Evolutionary conservation across 2,329 filamentous ascomycete genomes (phyloP).

Genomic region (Talaromyces sp.): DNA sequence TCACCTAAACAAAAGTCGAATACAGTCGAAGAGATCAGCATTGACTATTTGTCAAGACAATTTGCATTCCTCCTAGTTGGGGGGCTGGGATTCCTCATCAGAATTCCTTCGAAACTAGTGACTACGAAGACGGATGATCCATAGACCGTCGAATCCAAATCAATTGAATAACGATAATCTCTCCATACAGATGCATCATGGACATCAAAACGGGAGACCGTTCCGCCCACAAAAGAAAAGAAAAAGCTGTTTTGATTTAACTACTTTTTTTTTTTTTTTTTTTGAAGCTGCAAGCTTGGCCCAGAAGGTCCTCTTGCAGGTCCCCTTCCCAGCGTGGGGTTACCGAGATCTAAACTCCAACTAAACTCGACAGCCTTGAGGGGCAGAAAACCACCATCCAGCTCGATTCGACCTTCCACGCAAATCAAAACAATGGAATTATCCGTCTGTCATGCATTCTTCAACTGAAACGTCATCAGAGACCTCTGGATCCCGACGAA

Average conservation of each 20-base stretch:
- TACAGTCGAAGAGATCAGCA: not conserved
- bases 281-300: not conserved
- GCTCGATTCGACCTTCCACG: no score
- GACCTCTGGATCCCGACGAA: no score
- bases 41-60: not conserved
- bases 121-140: not conserved
- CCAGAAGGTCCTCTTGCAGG: constrained; percentile 2
- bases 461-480: no score
- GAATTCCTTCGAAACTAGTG: not conserved
- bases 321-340: no score
- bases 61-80: not conserved
- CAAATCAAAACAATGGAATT: no score
- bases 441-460: no score
- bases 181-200: not conserved
- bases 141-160: not conserved
- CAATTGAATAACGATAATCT: not conserved
- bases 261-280: no score
- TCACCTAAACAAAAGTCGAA: not conserved
- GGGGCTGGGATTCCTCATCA: not conserved
- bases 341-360: no score
- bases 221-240: no score
- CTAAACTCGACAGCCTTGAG: not conserved
- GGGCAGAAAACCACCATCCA: no score
- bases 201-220: no score
- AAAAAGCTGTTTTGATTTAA: no score